Percentiles rank a stretch among this genome's conserved stretches.
These are phyloP conservation scores for Kwoniella heveanensis DNA, from an alignment of 768 basidiomycete species.

Conservation along the genomic window DNA sequence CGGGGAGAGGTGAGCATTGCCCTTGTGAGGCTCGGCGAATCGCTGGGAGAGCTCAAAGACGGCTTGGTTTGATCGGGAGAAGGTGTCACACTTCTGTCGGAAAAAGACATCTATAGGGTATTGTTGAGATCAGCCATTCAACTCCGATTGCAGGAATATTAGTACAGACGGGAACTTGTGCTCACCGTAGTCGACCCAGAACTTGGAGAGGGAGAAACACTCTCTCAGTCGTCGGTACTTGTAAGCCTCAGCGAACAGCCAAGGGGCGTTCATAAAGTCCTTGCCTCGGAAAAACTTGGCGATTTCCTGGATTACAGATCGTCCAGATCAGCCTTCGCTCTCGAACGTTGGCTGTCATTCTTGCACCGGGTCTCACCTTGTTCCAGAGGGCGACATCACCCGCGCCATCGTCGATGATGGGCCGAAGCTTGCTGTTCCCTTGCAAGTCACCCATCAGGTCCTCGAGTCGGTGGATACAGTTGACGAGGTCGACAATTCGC, in stretches of 20 bases:
- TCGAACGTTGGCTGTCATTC: background rate
- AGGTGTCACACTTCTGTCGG: conserved; percentile 94
- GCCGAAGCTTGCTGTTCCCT: conserved; percentile 75
- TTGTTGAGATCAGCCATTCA: background rate
- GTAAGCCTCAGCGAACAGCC: conserved; percentile 89
- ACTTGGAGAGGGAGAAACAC: conserved; percentile 87
- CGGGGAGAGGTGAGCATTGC: conserved; percentile 59
- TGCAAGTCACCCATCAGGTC: conserved; percentile 83
- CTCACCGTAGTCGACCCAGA: conserved; percentile 76
- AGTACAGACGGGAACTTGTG: background rate
- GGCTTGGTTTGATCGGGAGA: conserved; percentile 85
- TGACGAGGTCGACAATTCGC: conserved; percentile 75
- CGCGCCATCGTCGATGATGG: conserved; percentile 86
- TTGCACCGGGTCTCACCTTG: conserved; percentile 59
- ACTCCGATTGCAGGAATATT: background rate
- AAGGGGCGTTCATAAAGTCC: conserved; percentile 81
- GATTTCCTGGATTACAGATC: conserved; percentile 62
- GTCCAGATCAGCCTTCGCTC: background rate
- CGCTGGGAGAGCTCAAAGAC: conserved; percentile 92
- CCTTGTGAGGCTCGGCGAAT: conserved; percentile 80
- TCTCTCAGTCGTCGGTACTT: conserved; percentile 68
- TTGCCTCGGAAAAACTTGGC: conserved; percentile 88
- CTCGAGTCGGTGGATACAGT: conserved; percentile 87
- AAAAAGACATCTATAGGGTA: conserved; percentile 72
- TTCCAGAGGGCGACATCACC: conserved; percentile 95